Base-by-base conservation (phyloP, 208 protist species). In the Wallacemonas collosoma region DNA sequence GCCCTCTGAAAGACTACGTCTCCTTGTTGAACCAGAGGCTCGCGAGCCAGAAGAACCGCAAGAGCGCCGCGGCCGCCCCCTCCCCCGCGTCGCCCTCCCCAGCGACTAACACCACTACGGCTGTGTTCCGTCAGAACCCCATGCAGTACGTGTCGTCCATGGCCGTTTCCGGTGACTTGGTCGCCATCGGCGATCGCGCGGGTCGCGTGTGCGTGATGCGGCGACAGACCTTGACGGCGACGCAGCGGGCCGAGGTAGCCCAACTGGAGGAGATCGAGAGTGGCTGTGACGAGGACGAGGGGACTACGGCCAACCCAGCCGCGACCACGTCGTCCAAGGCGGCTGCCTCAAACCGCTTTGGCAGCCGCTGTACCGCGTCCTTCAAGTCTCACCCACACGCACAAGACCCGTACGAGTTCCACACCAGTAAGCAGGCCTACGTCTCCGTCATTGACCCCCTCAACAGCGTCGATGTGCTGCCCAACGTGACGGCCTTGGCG, bases 371-470 rank as follows among this genome's bases (percentile, higher is more conserved):
- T 14, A 5, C 15, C 53, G 17, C 67, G 67, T 53, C 35, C 9
- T 40, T 47, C 70, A 58, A 72, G 41, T 5, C 68, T 4, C 36
- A 80, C 7, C 68, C 77, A 26, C 74, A 68, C 51, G 72, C 81
- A 38, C 56, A 56, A 8, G 75, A 90, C 47, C 72, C 82, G 26
- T 95, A 90, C 64, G 75, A 87, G 50, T 93, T 93, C 66, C 75
- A 79, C 69, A 84, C 83, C 11, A 76, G 77, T 5, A 80, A 91
- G 67, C 84, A 91, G 69, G 83, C 81, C n/a, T 96, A 96, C 76
- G 81, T 81, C 39, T 87, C 88, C 2, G 83, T 93, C 47, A 94
- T 97, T 75, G 90, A 95, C 72, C 89, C 93, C 2, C 80, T 97
- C 41, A 94, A 91, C 80, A 97, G 87, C 66, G 81, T 89, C 36